phyloP scores from a whole-genome alignment of 2,329 filamentous ascomycete genomes.

The Amphichorda felina region DNA sequence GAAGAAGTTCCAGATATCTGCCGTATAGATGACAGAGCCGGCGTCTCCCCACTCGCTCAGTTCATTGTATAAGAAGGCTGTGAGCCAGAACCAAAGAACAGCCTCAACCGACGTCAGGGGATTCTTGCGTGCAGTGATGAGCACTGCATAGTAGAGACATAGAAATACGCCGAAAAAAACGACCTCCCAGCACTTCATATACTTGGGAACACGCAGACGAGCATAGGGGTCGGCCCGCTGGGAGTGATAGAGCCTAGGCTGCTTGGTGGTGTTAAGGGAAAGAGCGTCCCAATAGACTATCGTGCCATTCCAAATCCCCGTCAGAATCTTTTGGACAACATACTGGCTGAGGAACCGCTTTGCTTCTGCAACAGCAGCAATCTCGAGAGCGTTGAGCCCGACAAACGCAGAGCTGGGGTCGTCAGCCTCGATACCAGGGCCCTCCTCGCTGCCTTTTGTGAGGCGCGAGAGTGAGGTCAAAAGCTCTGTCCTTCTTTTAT shows the following conservation, averaged over 20 bases:
- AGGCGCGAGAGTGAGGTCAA: slow-evolving; percentile 43
- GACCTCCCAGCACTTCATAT: slow-evolving; percentile 76
- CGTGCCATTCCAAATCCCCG: slow-evolving; percentile 75
- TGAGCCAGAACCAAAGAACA: slow-evolving; percentile 74
- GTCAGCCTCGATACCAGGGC: slow-evolving; percentile 30
- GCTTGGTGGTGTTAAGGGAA: slow-evolving; percentile 61
- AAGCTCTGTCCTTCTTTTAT: slow-evolving; percentile 31
- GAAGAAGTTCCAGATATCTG: slow-evolving; percentile 72
- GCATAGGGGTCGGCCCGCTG: slow-evolving; percentile 60
- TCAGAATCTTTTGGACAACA: slow-evolving; percentile 72
- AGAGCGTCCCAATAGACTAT: slow-evolving; percentile 80
- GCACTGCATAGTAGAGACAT: slow-evolving; percentile 73
- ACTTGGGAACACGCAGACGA: slow-evolving; percentile 65
- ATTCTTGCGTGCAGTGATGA: slow-evolving; percentile 58
- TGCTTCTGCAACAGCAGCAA: slow-evolving; percentile 68
- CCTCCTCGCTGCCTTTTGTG: slow-evolving; percentile 26
- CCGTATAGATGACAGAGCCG: slow-evolving; percentile 73
- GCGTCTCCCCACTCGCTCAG: slow-evolving; percentile 77
- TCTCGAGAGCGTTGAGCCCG: slow-evolving; percentile 75
- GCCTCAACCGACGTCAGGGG: slow-evolving; percentile 58
- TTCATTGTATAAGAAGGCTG: slow-evolving; percentile 80
- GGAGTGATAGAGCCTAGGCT: slow-evolving; percentile 63
- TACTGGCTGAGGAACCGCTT: slow-evolving; percentile 77
- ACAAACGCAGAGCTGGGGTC: slow-evolving; percentile 61
- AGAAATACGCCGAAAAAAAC: slow-evolving; percentile 70